These are phyloP conservation scores for Aspergillus coremiiformis DNA, from an alignment of 495 filamentous ascomycete species.

Conservation along the genomic window DNA sequence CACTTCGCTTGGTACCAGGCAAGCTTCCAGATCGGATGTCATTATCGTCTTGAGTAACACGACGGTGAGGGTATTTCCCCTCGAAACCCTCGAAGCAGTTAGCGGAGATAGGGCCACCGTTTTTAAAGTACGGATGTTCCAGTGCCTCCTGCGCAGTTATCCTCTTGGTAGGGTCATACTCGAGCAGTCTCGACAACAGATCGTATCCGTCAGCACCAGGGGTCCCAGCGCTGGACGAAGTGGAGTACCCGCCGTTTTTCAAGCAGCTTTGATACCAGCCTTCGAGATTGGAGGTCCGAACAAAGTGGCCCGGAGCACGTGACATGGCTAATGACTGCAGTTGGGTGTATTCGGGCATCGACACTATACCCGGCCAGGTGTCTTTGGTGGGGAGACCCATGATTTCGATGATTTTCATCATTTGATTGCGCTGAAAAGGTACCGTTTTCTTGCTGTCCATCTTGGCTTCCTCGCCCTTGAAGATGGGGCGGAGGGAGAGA, in stretches of 20 bases:
- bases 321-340: constrained; percentile 55
- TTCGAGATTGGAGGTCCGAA: constrained; percentile 49
- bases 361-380: constrained; percentile 71
- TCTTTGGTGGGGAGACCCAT: constrained; percentile 86
- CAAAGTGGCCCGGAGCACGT: constrained; percentile 30
- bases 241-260: constrained; percentile 51
- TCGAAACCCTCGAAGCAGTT: constrained; percentile 90
- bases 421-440: constrained; percentile 95
- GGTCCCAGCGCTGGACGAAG: constrained; percentile 39
- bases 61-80: constrained; percentile 79
- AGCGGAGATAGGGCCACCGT: constrained; percentile 53
- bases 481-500: constrained; percentile 84
- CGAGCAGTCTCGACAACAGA: constrained; percentile 70
- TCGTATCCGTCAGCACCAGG: constrained; percentile 74
- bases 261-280: constrained; percentile 58
- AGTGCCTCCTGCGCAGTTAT: constrained; percentile 80
- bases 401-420: constrained; percentile 97
- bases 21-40: constrained; percentile 83
- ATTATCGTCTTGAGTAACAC: constrained; percentile 89
- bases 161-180: constrained; percentile 87
- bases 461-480: constrained; percentile 98
- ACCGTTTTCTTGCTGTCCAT: constrained; percentile 97
- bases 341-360: constrained; percentile 76
- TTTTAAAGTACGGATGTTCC: constrained; percentile 77
- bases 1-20: constrained; percentile 87